Conservation (phyloP, 257 asterid species). For the Solanum bulbocastanum region DNA sequence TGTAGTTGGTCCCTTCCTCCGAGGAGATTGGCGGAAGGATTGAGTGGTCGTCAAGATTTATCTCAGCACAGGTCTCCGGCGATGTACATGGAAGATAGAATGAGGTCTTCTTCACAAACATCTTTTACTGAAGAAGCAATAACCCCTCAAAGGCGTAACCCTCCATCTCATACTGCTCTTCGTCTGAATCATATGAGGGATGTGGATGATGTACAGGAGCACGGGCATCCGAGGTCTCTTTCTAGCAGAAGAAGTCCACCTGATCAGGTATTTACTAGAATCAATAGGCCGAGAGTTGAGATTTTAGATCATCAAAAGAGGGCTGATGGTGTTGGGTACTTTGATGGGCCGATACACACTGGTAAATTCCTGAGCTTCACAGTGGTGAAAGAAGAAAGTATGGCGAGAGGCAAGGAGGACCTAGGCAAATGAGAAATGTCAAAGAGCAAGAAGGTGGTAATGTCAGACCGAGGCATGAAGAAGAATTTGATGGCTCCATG, state of each 20-base stretch:
- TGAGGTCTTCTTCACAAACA: constrained; percentile 57
- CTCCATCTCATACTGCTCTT: constrained; percentile 42
- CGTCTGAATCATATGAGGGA: constrained; percentile 43
- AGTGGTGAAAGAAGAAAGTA: constrained; percentile 57
- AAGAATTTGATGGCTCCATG: constrained; percentile 47
- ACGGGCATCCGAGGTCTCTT: constrained; percentile 33
- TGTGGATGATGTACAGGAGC: constrained; percentile 41
- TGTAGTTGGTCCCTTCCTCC: constrained; percentile 58
- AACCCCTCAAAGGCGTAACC: constrained; percentile 46
- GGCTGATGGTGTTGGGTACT: constrained; percentile 28
- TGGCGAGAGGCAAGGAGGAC: constrained; percentile 38
- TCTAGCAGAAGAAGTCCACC: constrained; percentile 47
- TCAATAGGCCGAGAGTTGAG: constrained; percentile 34
- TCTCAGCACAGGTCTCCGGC: constrained; percentile 48
- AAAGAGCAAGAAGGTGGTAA: constrained; percentile 49
- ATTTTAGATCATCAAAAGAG: constrained; percentile 45
- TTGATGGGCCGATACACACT: background rate
- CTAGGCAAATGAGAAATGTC: constrained; percentile 40
- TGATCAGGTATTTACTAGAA: constrained; percentile 29
- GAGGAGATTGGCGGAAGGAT: constrained; percentile 32
- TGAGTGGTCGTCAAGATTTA: constrained; percentile 24
- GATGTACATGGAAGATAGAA: constrained; percentile 45
- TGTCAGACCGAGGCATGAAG: constrained; percentile 53
- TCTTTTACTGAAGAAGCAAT: constrained; percentile 47
- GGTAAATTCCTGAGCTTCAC: background rate